Conservation (phyloP, 306 rosid species). For the Ammopiptanthus mongolicus region DNA sequence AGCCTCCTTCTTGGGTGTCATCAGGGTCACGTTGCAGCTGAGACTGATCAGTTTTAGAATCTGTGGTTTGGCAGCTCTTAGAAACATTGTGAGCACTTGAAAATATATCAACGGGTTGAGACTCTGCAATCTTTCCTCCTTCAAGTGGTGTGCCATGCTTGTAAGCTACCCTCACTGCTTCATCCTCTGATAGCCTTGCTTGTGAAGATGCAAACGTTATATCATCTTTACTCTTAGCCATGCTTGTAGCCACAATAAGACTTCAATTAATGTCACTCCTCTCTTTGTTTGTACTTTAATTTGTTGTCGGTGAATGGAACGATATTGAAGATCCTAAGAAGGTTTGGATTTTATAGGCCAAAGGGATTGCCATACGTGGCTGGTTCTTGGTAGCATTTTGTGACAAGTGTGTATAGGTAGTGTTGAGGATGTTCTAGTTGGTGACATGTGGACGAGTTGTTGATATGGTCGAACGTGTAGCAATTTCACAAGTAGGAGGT, state of each 20-base stretch:
- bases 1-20: neutral
- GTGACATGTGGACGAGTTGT: neutral
- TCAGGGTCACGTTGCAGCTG: slow-evolving; percentile 14
- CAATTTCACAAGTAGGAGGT: too few relatives aligned
- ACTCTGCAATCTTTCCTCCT: slow-evolving; percentile 62
- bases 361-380: neutral
- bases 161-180: slow-evolving; percentile 45
- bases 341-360: neutral
- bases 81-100: slow-evolving; percentile 34
- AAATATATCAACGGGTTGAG: slow-evolving; percentile 46
- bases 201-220: slow-evolving; percentile 49
- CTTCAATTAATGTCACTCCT: neutral
- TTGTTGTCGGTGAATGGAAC: neutral
- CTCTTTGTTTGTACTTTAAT: neutral
- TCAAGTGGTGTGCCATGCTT: slow-evolving; percentile 61
- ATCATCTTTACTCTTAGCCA: slow-evolving; percentile 61
- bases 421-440: neutral
- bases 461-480: too few relatives aligned
- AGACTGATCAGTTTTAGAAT: slow-evolving; percentile 16
- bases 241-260: neutral
- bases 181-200: slow-evolving; percentile 50
- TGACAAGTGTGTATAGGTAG: neutral
- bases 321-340: too few relatives aligned
- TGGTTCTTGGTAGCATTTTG: neutral
- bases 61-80: neutral